Percentiles rank a stretch among this genome's conserved stretches.
Conservation (phyloP, 1,284 basidiomycete species). For the Ustilago curta region DNA sequence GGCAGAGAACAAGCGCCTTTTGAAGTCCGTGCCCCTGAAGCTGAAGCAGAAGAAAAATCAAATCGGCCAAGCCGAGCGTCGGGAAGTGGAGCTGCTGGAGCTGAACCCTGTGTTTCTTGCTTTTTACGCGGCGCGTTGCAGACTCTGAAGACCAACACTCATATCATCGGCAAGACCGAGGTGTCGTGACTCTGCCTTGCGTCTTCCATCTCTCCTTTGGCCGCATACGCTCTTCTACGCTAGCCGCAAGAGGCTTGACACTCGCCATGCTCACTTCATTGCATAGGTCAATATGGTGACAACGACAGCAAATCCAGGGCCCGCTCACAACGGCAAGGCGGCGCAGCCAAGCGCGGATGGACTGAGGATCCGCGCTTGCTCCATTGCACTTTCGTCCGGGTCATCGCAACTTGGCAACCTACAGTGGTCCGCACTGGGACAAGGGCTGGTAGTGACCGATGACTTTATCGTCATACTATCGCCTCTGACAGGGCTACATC, state of each 20-base stretch:
- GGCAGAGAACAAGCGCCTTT: not conserved
- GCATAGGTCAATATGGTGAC: not conserved
- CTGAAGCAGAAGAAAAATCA: not conserved
- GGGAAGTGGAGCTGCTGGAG: constrained; percentile 37
- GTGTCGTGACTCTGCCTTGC: not conserved
- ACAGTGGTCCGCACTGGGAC: constrained; percentile 39
- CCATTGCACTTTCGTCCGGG: constrained; percentile 27
- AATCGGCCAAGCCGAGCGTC: constrained; percentile 1
- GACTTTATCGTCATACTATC: constrained; percentile 36
- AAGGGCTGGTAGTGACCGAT: constrained; percentile 38
- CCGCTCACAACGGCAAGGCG: not conserved
- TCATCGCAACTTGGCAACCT: constrained; percentile 31
- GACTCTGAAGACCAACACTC: constrained; percentile 36
- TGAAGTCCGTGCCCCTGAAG: constrained; percentile 18
- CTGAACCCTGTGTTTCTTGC: constrained; percentile 7
- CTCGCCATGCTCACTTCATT: not conserved
- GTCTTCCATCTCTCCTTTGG: not conserved
- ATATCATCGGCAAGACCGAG: constrained; percentile 19
- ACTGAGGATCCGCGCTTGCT: constrained; percentile 25
- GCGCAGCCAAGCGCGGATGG: not conserved
- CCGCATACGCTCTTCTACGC: not conserved
- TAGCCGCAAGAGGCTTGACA: not conserved
- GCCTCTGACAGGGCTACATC: constrained; percentile 24
- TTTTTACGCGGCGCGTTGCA: constrained; percentile 23
- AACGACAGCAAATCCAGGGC: not conserved